These are phyloP conservation scores for Roridomyces roridus DNA, from an alignment of 768 basidiomycete species.

Conservation along the genomic window DNA sequence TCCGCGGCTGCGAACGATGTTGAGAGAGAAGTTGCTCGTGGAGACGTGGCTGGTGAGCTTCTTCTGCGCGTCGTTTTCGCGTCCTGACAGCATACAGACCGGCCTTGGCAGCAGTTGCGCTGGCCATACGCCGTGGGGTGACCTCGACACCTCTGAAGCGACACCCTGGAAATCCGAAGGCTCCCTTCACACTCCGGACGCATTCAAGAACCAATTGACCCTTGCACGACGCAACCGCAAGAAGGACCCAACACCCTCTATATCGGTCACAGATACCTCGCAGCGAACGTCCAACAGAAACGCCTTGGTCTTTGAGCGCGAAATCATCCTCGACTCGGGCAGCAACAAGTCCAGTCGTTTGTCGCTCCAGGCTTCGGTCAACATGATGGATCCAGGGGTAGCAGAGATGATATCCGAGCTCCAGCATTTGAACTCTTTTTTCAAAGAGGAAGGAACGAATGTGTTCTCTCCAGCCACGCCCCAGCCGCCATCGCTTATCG, in stretches of 20 bases:
- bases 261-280: constrained; percentile 3
- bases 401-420: constrained; percentile 48
- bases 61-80: neutral
- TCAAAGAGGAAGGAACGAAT: constrained; percentile 34
- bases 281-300: constrained; percentile 30
- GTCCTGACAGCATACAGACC: constrained; percentile 29
- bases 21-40: constrained; percentile 45
- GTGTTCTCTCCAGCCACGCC: constrained; percentile 7
- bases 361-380: constrained; percentile 40
- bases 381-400: constrained; percentile 44
- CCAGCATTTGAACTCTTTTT: constrained; percentile 45
- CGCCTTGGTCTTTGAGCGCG: constrained; percentile 41
- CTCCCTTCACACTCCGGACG: constrained; percentile 41
- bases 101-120: constrained; percentile 36
- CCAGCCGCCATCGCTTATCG: constrained; percentile 43
- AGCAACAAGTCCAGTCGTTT: constrained; percentile 35
- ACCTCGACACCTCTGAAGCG: constrained; percentile 21
- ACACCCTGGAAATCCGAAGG: constrained; percentile 46
- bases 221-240: constrained; percentile 16
- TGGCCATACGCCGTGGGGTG: constrained; percentile 49
- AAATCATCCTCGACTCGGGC: constrained; percentile 37
- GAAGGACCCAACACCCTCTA: constrained; percentile 11
- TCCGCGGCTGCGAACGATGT: constrained; percentile 43
- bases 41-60: constrained; percentile 47
- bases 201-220: constrained; percentile 30